Evolutionary conservation across 768 basidiomycete species (phyloP).

Genomic region (Termitomyces bulborhizus): DNA sequence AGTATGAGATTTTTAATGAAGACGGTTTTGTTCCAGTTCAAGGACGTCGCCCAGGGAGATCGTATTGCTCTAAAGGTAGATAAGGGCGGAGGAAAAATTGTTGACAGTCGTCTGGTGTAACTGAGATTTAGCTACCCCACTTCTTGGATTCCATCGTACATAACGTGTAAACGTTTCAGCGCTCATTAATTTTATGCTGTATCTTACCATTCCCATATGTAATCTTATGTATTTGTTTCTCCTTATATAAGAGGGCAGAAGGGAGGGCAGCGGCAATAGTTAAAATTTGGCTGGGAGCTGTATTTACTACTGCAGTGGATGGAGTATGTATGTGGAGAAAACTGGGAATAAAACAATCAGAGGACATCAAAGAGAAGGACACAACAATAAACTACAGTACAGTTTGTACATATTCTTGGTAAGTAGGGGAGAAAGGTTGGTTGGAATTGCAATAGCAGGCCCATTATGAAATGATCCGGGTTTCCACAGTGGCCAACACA

Average conservation of each 20-base stretch:
- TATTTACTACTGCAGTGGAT: constrained; percentile 10
- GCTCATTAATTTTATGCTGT: background rate
- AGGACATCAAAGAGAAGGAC: constrained; percentile 4
- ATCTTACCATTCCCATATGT: background rate
- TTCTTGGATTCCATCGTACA: too few relatives aligned
- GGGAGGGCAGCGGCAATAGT: background rate
- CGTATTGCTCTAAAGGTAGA: constrained; percentile 49
- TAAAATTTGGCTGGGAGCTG: background rate
- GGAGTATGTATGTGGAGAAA: background rate
- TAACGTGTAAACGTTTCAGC: background rate
- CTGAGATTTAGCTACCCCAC: background rate
- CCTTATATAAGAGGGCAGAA: too few relatives aligned
- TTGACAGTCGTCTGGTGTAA: constrained; percentile 10
- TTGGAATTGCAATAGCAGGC: background rate
- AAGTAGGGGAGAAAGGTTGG: background rate
- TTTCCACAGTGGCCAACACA: background rate
- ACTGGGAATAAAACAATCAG: constrained; percentile 12
- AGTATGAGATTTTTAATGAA: background rate
- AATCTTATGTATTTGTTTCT: too few relatives aligned
- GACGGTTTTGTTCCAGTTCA: constrained; percentile 31
- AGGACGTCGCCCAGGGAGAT: constrained; percentile 41
- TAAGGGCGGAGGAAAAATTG: constrained; percentile 38
- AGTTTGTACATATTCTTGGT: constrained; percentile 16
- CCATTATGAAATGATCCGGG: constrained; percentile 2
- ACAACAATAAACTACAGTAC: constrained; percentile 18